Conservation (phyloP, 164 flowering plant genomes). For the Piper longum region DNA sequence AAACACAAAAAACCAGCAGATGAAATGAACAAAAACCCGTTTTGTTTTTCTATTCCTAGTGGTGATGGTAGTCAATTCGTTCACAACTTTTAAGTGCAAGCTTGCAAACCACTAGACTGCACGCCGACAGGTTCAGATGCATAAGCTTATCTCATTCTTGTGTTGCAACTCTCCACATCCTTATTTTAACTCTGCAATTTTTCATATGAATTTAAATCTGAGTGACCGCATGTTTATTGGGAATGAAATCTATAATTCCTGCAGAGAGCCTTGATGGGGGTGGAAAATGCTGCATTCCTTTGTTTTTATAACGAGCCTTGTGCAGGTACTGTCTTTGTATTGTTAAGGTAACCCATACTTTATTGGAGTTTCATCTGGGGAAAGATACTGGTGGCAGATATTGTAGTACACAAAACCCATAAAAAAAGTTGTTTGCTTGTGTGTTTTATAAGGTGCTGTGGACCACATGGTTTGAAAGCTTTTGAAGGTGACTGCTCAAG, state of each 20-base stretch:
- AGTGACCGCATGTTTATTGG: background rate
- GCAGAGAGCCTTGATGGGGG: background rate
- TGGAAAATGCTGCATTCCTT: background rate
- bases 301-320: background rate
- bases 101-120: background rate
- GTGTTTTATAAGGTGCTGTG: background rate
- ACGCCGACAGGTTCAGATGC: background rate
- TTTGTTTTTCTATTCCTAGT: constrained; percentile 7
- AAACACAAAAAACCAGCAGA: background rate
- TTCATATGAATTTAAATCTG: too few species aligned
- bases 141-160: too few species aligned
- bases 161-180: too few species aligned
- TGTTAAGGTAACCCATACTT: background rate
- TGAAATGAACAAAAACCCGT: constrained; percentile 8
- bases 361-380: background rate
- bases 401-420: background rate
- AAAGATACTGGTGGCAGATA: background rate
- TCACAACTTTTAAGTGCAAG: background rate
- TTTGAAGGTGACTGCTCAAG: background rate
- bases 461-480: background rate
- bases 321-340: background rate
- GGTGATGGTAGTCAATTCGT: constrained; percentile 4
- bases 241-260: background rate
- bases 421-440: background rate
- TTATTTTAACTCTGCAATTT: background rate